Evolutionary conservation across 2,329 filamentous ascomycete species (phyloP), one percentile per base, ranked within the genome.

Genomic region (Ophiognomonia clavigignenti-juglandacearum): DNA sequence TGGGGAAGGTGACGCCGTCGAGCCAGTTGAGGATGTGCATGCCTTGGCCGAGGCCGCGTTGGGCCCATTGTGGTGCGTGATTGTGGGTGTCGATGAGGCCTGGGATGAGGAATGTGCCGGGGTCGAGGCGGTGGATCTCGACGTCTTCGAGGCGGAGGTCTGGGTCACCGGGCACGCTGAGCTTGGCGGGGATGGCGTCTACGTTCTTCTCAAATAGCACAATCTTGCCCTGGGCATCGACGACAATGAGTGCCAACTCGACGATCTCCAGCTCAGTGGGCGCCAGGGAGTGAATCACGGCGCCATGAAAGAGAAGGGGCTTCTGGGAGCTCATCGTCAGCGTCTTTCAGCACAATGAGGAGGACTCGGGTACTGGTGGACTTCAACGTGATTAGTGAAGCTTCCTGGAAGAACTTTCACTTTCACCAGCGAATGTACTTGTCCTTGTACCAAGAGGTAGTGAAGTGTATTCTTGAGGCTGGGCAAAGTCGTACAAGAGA

Each of bases 1-100:
- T 73, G 2, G 77, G 79, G 54, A 85, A 86, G 0, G 83, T 86
- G 22, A 83, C 68, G n/a, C 74, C 61, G 27, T 78, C 69, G 1
- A 86, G 69, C 83, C 83, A 86, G 57, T 84, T 76, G 7, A 83
- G 65, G 50, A 79, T 75, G 51, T 77, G 70, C 60, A 74, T 64
- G 36, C 74, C 66, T 55, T 75, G 71, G 5, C 72, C 71, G 4
- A 75, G 63, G 23, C 74, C 71, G 20, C 71, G 64, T 61, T 71
- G 69, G 13, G 70, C 62, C 68, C 70, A 76, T 54, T 78, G 73
- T 32, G 82, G 82, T 0, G 83, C 82, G 56, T 86, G 83, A 51
- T 83, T 83, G 61, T 86, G 83, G 1, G 81, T 85, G 64, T 86
- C 82, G 44, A 86, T 66, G 55, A 82, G 76, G 36, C 78, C 78